phyloP scores from a whole-genome alignment of 169 alveolate genomes.

The Eimeria acervulina region DNA sequence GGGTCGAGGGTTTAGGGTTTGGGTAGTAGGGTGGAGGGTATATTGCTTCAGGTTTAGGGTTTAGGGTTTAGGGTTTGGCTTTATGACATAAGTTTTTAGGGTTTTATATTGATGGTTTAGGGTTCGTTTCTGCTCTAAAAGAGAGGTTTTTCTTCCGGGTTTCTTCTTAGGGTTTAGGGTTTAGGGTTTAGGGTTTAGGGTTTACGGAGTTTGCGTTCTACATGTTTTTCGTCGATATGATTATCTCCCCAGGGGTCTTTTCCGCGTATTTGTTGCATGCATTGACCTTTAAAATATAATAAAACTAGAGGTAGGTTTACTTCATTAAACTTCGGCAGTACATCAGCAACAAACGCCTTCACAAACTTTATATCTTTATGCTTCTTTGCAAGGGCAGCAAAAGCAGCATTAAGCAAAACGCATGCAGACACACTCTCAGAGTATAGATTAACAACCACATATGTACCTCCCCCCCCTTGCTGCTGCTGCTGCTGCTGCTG shows the following conservation, averaged over 20 bases:
- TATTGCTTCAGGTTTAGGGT: no score
- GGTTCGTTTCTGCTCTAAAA: no score
- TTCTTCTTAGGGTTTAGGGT: no score
- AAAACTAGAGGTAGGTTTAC: slow-evolving; percentile 87
- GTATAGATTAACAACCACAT: slow-evolving; percentile 88
- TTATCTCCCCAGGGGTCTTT: slow-evolving; percentile 31
- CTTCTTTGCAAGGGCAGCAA: slow-evolving; percentile 84
- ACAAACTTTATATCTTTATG: slow-evolving; percentile 88
- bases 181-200: slow-evolving; percentile 47
- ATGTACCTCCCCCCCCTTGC: slow-evolving; percentile 81
- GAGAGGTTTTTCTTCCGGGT: no score
- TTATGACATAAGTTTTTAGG: no score
- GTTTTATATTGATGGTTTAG: no score
- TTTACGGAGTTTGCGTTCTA: slow-evolving; percentile 23
- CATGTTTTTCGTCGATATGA: background rate
- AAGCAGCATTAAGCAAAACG: slow-evolving; percentile 81
- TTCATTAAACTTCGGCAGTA: slow-evolving; percentile 87
- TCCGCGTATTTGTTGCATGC: slow-evolving; percentile 87
- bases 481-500: background rate
- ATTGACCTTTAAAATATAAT: slow-evolving; percentile 88
- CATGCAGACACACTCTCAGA: slow-evolving; percentile 87
- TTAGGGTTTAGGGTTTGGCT: no score
- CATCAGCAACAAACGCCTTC: slow-evolving; percentile 86
- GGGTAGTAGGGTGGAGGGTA: no score
- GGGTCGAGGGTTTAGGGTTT: no score